Conservation (phyloP, 2,329 filamentous ascomycete species). For the Fusarium keratoplasticum region DNA sequence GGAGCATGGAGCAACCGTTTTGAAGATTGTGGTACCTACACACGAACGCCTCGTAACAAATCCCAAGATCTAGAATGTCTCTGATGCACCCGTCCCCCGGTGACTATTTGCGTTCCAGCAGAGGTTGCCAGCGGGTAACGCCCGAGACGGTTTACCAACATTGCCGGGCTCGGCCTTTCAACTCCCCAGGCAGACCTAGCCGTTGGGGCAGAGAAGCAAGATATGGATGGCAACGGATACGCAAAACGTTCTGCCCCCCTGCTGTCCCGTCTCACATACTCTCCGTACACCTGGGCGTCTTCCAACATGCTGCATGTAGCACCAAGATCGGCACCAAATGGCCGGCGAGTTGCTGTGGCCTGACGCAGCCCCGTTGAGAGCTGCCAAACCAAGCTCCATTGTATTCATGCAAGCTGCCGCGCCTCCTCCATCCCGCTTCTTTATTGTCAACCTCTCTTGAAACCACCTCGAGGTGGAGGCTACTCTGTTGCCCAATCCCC, state of each 20-base stretch:
- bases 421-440: not conserved
- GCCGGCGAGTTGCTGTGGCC: constrained; percentile 13
- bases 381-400: constrained; percentile 13
- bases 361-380: constrained; percentile 8
- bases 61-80: not conserved
- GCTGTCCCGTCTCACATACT: not conserved
- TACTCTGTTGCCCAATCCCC: not conserved
- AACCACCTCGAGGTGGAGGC: not conserved
- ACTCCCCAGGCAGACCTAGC: not conserved
- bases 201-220: not conserved
- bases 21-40: not conserved
- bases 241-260: not conserved
- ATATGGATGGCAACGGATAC: not conserved
- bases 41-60: not conserved
- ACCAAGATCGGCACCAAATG: constrained; percentile 10
- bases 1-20: constrained; percentile 3
- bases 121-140: not conserved
- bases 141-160: not conserved
- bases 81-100: not conserved
- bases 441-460: constrained; percentile 1
- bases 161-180: not conserved
- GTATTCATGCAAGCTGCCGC: constrained; percentile 8
- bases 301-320: constrained; percentile 1
- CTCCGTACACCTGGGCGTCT: not conserved
- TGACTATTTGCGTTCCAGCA: not conserved